phyloP scores from a whole-genome alignment of 179 eudicot genomes.

The Nepenthes alata region DNA sequence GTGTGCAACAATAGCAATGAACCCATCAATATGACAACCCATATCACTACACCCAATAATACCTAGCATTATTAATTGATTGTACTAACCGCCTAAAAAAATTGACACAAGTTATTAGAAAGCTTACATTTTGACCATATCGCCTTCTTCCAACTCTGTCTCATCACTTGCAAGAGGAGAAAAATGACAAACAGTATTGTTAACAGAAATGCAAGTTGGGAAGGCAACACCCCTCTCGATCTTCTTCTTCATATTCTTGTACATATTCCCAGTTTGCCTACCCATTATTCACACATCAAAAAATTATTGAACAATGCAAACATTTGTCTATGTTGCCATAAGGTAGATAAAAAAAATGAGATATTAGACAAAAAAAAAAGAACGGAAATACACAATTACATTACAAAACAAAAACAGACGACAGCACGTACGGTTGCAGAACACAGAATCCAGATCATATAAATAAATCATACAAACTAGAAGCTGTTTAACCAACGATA shows the following conservation, averaged over 20 bases:
- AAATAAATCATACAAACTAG: too few species aligned
- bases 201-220: slow-evolving; percentile 83
- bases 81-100: neutral
- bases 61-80: neutral
- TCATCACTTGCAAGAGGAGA: slow-evolving; percentile 89
- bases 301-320: too few species aligned
- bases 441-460: too few species aligned
- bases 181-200: slow-evolving; percentile 71
- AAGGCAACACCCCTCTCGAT: slow-evolving; percentile 69
- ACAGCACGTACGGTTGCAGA: too few species aligned
- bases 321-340: too few species aligned
- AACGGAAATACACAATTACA: too few species aligned
- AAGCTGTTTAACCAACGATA: neutral
- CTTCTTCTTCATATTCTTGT: slow-evolving; percentile 76
- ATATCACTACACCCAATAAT: slow-evolving; percentile 52
- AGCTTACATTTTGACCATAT: slow-evolving; percentile 74
- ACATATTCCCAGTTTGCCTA: slow-evolving; percentile 61
- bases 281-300: slow-evolving; percentile 9
- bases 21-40: slow-evolving; percentile 97
- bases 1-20: slow-evolving; percentile 86
- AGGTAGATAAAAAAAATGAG: too few species aligned
- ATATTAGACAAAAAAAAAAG: neutral
- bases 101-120: neutral
- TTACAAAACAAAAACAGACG: too few species aligned
- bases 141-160: slow-evolving; percentile 66